These are phyloP conservation scores for Zasmidium citrigriseum DNA, from an alignment of 2,329 filamentous ascomycete genomes.

Conservation along the genomic window DNA sequence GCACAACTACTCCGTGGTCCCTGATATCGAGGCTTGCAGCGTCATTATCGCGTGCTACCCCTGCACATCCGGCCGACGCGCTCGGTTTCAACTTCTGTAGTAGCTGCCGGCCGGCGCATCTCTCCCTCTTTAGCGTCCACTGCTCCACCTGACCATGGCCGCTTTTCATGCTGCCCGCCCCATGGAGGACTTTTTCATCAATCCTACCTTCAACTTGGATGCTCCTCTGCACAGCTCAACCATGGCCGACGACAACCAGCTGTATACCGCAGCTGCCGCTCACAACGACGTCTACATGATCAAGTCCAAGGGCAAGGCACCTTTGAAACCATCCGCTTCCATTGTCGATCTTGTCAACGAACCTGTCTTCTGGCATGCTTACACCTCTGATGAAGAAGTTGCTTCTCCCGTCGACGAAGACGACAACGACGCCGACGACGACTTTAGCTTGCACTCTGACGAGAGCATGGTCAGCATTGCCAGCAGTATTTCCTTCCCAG, in stretches of 20 bases:
- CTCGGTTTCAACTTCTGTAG: slow-evolving; percentile 7
- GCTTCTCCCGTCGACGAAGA: slow-evolving; percentile 28
- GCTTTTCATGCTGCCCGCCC: slow-evolving; percentile 11
- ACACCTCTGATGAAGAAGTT: slow-evolving; percentile 34
- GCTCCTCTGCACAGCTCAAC: background rate
- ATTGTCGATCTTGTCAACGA: slow-evolving; percentile 13
- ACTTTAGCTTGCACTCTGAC: slow-evolving; percentile 24
- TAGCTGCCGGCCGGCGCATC: background rate
- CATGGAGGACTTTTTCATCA: slow-evolving; percentile 26
- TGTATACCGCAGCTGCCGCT: slow-evolving; percentile 2
- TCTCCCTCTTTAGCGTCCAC: background rate
- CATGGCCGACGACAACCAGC: slow-evolving; percentile 9
- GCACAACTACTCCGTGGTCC: slow-evolving; percentile 12
- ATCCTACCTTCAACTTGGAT: slow-evolving; percentile 17
- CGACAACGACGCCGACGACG: slow-evolving; percentile 22
- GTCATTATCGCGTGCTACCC: slow-evolving; percentile 22
- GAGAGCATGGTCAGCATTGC: slow-evolving; percentile 10
- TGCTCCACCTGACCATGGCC: slow-evolving; percentile 12
- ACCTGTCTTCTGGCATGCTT: slow-evolving; percentile 18
- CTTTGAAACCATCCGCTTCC: slow-evolving; percentile 4
- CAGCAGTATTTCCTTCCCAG: slow-evolving; percentile 20
- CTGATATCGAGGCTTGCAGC: slow-evolving; percentile 21
- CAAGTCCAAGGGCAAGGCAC: background rate
- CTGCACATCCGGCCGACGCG: slow-evolving; percentile 6
- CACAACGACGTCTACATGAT: background rate